These are phyloP conservation scores for Wolfiporia cocos DNA, from an alignment of 1,284 basidiomycete genomes.

Conservation along the genomic window DNA sequence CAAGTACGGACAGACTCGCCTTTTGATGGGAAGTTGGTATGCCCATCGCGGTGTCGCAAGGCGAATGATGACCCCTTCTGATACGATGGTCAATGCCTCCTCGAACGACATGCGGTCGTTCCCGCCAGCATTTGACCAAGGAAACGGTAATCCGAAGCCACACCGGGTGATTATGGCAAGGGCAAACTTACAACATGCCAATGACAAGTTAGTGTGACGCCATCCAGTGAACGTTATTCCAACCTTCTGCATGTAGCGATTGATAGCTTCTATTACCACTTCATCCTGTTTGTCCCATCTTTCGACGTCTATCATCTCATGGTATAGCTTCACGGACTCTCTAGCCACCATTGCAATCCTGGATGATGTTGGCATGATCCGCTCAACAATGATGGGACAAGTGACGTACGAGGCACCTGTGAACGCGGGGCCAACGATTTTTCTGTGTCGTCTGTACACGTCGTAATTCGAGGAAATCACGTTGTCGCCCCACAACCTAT, in stretches of 20 bases:
- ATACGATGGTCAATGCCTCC: slow-evolving; percentile 4
- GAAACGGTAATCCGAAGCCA: slow-evolving; percentile 6
- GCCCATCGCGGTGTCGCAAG: slow-evolving; percentile 8
- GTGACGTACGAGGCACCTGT: slow-evolving; percentile 5
- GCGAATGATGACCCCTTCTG: slow-evolving; percentile 1
- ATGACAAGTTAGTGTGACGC: neutral
- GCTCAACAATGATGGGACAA: neutral
- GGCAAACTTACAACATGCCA: slow-evolving; percentile 3
- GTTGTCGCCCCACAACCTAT: slow-evolving; percentile 9
- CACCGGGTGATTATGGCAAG: slow-evolving; percentile 3
- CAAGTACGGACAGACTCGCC: slow-evolving; percentile 1
- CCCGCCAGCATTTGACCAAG: neutral
- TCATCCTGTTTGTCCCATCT: neutral
- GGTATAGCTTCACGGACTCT: slow-evolving; percentile 4
- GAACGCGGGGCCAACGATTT: slow-evolving; percentile 8
- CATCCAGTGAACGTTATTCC: neutral
- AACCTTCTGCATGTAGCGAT: neutral
- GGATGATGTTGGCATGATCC: neutral
- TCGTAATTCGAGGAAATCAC: slow-evolving; percentile 7
- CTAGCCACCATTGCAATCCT: slow-evolving; percentile 5
- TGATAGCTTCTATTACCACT: neutral
- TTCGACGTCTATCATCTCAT: slow-evolving; percentile 7
- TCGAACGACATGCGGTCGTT: slow-evolving; percentile 8
- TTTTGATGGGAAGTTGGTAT: slow-evolving; percentile 10
- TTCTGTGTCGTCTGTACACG: slow-evolving; percentile 8